These are phyloP conservation scores for Populus davidiana DNA, from an alignment of 345 rosid genomes.

Conservation along the genomic window DNA sequence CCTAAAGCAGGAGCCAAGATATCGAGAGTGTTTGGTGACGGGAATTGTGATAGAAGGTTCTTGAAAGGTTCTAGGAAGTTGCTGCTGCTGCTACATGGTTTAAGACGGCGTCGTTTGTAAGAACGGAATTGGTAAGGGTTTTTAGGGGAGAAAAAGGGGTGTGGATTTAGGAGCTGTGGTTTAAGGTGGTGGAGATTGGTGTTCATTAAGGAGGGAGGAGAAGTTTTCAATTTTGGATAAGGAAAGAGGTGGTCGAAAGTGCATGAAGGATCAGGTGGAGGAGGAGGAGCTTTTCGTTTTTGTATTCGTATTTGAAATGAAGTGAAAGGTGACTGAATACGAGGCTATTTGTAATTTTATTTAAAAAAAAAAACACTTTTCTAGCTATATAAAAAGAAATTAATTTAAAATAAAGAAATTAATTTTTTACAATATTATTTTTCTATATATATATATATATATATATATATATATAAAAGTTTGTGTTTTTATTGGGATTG, in stretches of 20 bases:
- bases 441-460: too few relatives aligned
- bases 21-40: slow-evolving; percentile 39
- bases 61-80: slow-evolving; percentile 39
- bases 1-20: slow-evolving; percentile 52
- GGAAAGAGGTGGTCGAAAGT: not conserved
- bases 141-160: slow-evolving; percentile 23
- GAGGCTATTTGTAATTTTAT: too few relatives aligned
- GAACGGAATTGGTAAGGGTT: slow-evolving; percentile 32
- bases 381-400: too few relatives aligned
- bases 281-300: not conserved
- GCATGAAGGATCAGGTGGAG: not conserved
- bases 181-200: slow-evolving; percentile 19
- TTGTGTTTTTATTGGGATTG: not conserved
- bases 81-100: slow-evolving; percentile 6
- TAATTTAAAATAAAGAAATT: too few relatives aligned
- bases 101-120: slow-evolving; percentile 53
- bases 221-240: not conserved
- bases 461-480: too few relatives aligned
- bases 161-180: slow-evolving; percentile 14
- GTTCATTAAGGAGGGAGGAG: slow-evolving; percentile 17
- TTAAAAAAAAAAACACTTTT: too few relatives aligned
- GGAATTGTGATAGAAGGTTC: slow-evolving; percentile 26
- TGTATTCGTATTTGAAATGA: not conserved
- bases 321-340: not conserved
- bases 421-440: too few relatives aligned